Conservation (phyloP, 2,329 filamentous ascomycete species). For the Diaporthe sp. region DNA sequence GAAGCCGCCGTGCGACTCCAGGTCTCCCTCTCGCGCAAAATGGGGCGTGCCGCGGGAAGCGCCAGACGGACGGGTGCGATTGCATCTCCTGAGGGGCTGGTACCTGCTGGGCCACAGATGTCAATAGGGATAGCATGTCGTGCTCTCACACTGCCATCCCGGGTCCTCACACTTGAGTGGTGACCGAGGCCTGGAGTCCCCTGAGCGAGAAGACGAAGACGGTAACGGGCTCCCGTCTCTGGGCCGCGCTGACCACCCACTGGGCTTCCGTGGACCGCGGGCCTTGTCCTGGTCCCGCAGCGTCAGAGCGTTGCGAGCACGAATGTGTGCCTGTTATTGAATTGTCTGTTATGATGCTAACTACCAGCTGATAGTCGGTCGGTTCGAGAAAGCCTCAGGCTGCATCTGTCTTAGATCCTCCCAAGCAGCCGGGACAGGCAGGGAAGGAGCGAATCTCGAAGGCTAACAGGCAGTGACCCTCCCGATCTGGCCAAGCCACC, state of each 20-base stretch:
- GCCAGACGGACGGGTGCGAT: slow-evolving; percentile 10
- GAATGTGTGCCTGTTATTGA: not conserved
- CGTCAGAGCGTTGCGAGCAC: not conserved
- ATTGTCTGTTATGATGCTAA: not conserved
- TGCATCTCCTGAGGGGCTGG: not conserved
- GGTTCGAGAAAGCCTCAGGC: not conserved
- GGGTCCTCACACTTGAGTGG: slow-evolving; percentile 28
- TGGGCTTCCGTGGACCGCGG: slow-evolving; percentile 34
- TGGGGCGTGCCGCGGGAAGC: slow-evolving; percentile 35
- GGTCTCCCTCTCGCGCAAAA: not conserved
- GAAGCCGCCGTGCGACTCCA: slow-evolving; percentile 19
- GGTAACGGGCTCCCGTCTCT: slow-evolving; percentile 36
- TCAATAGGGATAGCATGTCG: slow-evolving; percentile 16
- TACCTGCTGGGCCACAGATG: not conserved
- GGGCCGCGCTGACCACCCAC: slow-evolving; percentile 39
- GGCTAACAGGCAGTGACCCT: not conserved
- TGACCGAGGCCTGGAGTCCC: slow-evolving; percentile 9
- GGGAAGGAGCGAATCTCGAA: not conserved
- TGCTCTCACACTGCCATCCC: slow-evolving; percentile 23
- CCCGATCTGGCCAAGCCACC: slow-evolving; percentile 5
- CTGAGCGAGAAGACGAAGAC: slow-evolving; percentile 13
- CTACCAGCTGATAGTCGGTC: not conserved
- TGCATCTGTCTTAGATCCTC: slow-evolving; percentile 27
- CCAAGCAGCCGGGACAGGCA: slow-evolving; percentile 19
- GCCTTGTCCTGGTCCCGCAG: slow-evolving; percentile 39